Conservation (phyloP, 169 alveolate genomes). For the Cryptosporidium sp. region DNA sequence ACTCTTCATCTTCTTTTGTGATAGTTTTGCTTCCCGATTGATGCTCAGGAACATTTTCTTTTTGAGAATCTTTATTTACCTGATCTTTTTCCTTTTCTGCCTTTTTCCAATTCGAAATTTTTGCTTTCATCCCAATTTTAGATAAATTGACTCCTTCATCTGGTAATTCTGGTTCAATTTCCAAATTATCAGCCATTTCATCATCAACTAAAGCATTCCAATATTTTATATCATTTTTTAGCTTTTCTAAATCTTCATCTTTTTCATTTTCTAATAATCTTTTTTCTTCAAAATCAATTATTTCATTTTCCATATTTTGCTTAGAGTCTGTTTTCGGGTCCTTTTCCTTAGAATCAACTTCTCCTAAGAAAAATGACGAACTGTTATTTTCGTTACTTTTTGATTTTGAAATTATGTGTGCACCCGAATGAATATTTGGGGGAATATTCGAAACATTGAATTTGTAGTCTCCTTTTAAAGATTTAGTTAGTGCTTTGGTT, state of each 20-base stretch:
- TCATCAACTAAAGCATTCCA: conserved; percentile 60
- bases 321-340: neutral
- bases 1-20: conserved; percentile 5
- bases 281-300: conserved; percentile 1
- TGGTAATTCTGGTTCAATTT: conserved; percentile 28
- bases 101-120: conserved; percentile 40
- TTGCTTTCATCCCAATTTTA: conserved; percentile 67
- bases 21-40: neutral
- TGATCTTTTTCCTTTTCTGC: conserved; percentile 19
- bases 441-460: conserved; percentile 36
- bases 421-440: conserved; percentile 30
- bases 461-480: conserved; percentile 35
- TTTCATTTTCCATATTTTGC: conserved; percentile 35
- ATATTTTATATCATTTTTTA: conserved; percentile 14
- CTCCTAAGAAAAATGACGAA: conserved; percentile 23
- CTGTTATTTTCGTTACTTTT: neutral
- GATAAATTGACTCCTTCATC: conserved; percentile 75
- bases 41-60: conserved; percentile 1
- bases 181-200: conserved; percentile 24
- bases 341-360: neutral
- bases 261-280: neutral
- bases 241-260: conserved; percentile 18
- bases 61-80: conserved; percentile 25
- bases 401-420: conserved; percentile 29
- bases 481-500: conserved; percentile 32